phyloP scores from a whole-genome alignment of 2,329 filamentous ascomycete genomes.

The Orbilia ellipsospora region DNA sequence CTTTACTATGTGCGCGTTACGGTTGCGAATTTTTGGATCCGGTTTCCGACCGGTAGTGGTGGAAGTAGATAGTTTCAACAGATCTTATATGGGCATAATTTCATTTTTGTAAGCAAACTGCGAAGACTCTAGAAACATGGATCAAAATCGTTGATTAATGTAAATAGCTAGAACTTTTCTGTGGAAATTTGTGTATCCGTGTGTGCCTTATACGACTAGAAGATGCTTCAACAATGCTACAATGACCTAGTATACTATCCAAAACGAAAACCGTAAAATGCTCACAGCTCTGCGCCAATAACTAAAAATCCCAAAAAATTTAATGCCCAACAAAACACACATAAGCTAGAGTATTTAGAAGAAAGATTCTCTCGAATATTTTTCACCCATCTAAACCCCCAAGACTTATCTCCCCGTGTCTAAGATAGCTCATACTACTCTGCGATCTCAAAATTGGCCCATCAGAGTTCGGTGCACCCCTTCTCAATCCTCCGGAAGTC shows the following conservation, averaged over 20 bases:
- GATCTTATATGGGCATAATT: too few relatives aligned
- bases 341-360: neutral
- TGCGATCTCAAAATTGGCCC: slow-evolving; percentile 30
- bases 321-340: neutral
- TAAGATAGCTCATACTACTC: slow-evolving; percentile 48
- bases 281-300: slow-evolving; percentile 27
- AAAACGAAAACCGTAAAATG: slow-evolving; percentile 28
- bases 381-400: slow-evolving; percentile 30
- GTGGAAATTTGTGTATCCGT: too few relatives aligned
- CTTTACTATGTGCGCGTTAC: too few relatives aligned
- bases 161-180: too few relatives aligned
- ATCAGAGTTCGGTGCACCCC: slow-evolving; percentile 5
- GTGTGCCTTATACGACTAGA: neutral
- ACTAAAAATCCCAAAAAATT: neutral
- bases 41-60: too few relatives aligned
- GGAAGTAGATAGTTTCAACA: too few relatives aligned
- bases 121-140: too few relatives aligned
- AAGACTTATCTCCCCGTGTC: slow-evolving; percentile 45
- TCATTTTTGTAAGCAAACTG: too few relatives aligned
- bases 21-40: neutral
- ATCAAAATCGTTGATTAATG: too few relatives aligned
- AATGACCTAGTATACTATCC: slow-evolving; percentile 4
- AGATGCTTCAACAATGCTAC: neutral
- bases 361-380: neutral
- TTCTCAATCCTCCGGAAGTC: slow-evolving; percentile 34